Evolutionary conservation across 805 yeast species (phyloP).

Genomic region (Starmerella bacillaris): DNA sequence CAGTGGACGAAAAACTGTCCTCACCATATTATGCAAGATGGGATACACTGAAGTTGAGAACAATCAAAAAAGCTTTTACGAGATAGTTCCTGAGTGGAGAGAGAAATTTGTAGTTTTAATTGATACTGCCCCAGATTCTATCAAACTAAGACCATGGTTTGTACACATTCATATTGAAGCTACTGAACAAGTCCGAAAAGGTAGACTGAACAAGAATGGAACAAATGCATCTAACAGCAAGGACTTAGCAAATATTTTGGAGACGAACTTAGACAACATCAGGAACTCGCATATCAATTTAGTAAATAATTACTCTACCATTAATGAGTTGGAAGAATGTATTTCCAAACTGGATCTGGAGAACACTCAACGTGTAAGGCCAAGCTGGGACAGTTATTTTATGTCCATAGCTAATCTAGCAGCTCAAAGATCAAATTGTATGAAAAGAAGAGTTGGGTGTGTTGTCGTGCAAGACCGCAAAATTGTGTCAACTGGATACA

Average conservation of each 20-base stretch:
- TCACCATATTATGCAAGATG: constrained; percentile 35
- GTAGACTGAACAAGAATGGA: constrained; percentile 21
- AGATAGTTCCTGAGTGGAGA: constrained; percentile 51
- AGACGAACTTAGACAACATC: constrained; percentile 25
- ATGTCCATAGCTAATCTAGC: constrained; percentile 89
- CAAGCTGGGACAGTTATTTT: constrained; percentile 91
- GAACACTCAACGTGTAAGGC: constrained; percentile 52
- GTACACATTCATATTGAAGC: constrained; percentile 66
- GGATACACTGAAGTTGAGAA: constrained; percentile 31
- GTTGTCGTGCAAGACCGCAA: constrained; percentile 73
- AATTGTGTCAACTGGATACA: constrained; percentile 90
- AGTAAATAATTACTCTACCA: constrained; percentile 31
- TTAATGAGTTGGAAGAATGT: constrained; percentile 25
- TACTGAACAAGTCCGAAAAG: constrained; percentile 34
- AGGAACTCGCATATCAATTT: constrained; percentile 39
- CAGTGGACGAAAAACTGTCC: constrained; percentile 51
- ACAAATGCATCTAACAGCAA: constrained; percentile 16
- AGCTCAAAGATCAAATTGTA: constrained; percentile 81
- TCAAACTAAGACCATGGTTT: constrained; percentile 56
- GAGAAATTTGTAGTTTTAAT: constrained; percentile 41
- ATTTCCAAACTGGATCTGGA: constrained; percentile 29
- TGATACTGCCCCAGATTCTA: constrained; percentile 20
- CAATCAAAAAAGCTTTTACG: constrained; percentile 30
- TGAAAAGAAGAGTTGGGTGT: constrained; percentile 95
- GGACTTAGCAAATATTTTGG: constrained; percentile 18